Percentiles rank a stretch among this genome's conserved stretches.
Evolutionary conservation across 2,329 filamentous ascomycete species (phyloP).

Genomic region (Nothophaeocryptopus gaeumannii): DNA sequence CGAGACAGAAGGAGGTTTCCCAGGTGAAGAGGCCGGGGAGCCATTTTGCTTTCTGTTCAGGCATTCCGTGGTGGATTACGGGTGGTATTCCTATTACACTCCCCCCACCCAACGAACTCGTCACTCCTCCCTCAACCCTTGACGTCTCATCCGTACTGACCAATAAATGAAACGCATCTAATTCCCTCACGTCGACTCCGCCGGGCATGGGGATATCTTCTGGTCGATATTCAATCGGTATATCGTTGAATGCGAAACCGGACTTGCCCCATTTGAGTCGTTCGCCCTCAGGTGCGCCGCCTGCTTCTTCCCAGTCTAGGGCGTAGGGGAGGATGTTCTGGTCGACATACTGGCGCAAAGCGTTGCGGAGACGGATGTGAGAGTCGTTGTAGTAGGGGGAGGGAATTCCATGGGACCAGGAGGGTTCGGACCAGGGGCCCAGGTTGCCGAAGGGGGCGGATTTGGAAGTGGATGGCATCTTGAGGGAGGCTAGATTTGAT

Average conservation of each 20-base stretch:
- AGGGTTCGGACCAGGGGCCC: slow-evolving; percentile 46
- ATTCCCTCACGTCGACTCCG: slow-evolving; percentile 47
- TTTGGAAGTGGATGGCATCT: too few species aligned
- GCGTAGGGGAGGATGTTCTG: slow-evolving; percentile 55
- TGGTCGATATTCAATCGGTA: slow-evolving; percentile 45
- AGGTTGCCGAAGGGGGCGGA: slow-evolving; percentile 22
- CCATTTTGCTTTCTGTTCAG: slow-evolving; percentile 58
- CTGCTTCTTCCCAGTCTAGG: slow-evolving; percentile 60
- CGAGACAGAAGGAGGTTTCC: slow-evolving; percentile 61
- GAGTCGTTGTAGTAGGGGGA: slow-evolving; percentile 63
- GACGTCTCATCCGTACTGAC: slow-evolving; percentile 33
- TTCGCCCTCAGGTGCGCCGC: slow-evolving; percentile 49
- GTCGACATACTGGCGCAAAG: slow-evolving; percentile 59
- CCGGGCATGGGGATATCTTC: slow-evolving; percentile 42
- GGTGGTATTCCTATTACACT: slow-evolving; percentile 64
- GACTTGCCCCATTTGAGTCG: slow-evolving; percentile 39
- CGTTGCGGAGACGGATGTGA: slow-evolving; percentile 58
- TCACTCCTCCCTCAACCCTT: slow-evolving; percentile 49
- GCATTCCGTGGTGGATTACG: slow-evolving; percentile 60
- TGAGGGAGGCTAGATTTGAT: too few species aligned
- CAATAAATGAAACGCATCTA: slow-evolving; percentile 55
- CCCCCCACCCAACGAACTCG: slow-evolving; percentile 57
- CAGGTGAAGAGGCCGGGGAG: slow-evolving; percentile 59
- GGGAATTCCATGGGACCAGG: slow-evolving; percentile 48
- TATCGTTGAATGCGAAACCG: slow-evolving; percentile 44